Base-by-base conservation (phyloP, 225 moss, liverwort and hornwort genomes). In the Sphagnum contortum region DNA sequence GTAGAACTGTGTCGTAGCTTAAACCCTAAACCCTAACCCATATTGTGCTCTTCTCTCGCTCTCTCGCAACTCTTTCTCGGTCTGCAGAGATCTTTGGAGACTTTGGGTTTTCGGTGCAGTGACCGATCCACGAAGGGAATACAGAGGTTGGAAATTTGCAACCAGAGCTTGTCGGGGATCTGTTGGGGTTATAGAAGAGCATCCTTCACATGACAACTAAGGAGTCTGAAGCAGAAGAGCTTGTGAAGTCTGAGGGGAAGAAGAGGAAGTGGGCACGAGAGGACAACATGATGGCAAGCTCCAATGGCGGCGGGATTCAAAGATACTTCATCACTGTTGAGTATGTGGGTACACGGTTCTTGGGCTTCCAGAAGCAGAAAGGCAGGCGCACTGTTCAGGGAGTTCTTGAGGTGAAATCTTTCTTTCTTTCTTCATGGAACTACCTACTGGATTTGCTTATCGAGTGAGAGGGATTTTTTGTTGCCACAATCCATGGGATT, bases 291-390 rank as follows among this genome's bases (percentile, higher is more conserved):
- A 78, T 81, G 84, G 73, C 62, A 7, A 55, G 69, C 54, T 68
- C 64, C 5, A 46, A 46, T 45, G 76, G 69, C 49, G 67, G 81
- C 55, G 29, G 29, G 29, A 55, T 75, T 74, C 91, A 91, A 80
- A 80, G 94, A 59, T 95, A 95, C 66, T 73, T 95, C 79, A 70
- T 89, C 55, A 86, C 84, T 44, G 73, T 95, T 45, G 94, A 94
- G 70, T 94, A 94, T 47, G 74, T 87, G 59, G 94, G 94, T 64
- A 87, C 81, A 46, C 87, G 78, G 9, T 94, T 91, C 50, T 80
- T 89, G 6, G 94, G 94, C 3, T 95, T 89, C 68, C 94, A 95
- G 69, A 86, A 86, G 73, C 94, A 95, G 74, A 84, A 81, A 60
- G 69, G 78, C 29, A 71, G 89, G 64, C 85, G 89, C 58, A 94